A percentile compares a stretch with the other conserved stretches of the same genome.
Evolutionary conservation across 148 eudicot species (phyloP).

Genomic region (Chenopodium suecicum): DNA sequence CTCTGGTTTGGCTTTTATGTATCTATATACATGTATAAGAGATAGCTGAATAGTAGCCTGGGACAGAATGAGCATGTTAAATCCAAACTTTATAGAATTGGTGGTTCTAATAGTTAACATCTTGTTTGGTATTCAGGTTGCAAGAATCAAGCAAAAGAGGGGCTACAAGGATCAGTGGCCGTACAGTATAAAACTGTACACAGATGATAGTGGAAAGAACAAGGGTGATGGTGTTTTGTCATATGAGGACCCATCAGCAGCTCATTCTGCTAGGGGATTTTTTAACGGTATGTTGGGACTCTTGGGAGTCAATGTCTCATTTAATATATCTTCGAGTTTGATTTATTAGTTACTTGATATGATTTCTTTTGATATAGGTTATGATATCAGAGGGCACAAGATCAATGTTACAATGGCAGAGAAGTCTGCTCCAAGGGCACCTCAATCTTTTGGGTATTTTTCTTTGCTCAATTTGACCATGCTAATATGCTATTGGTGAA

Average conservation of each 20-base stretch:
- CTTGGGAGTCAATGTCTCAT: background rate
- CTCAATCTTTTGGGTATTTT: conserved; percentile 62
- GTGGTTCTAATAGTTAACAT: background rate
- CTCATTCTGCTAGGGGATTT: conserved; percentile 88
- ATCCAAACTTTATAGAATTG: background rate
- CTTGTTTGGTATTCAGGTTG: conserved; percentile 49
- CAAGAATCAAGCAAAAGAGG: conserved; percentile 87
- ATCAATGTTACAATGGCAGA: conserved; percentile 92
- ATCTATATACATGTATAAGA: background rate
- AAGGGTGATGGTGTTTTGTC: conserved; percentile 91
- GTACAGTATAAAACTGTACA: conserved; percentile 80
- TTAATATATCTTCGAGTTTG: background rate
- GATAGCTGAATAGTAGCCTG: background rate
- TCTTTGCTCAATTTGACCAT: background rate
- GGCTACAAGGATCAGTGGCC: conserved; percentile 99
- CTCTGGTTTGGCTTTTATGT: background rate
- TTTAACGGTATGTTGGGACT: conserved; percentile 50
- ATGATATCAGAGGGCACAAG: conserved; percentile 76
- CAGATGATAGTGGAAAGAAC: conserved; percentile 86
- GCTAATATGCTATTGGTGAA: no score
- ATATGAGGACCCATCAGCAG: conserved; percentile 94
- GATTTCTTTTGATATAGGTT: conserved; percentile 35
- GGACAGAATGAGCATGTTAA: background rate
- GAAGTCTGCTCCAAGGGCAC: conserved; percentile 74
- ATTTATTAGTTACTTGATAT: conserved; percentile 16